A percentile compares a stretch with the other conserved stretches of the same genome.
Conservation (phyloP, 768 basidiomycete genomes). For the Pleurotus giganteus region DNA sequence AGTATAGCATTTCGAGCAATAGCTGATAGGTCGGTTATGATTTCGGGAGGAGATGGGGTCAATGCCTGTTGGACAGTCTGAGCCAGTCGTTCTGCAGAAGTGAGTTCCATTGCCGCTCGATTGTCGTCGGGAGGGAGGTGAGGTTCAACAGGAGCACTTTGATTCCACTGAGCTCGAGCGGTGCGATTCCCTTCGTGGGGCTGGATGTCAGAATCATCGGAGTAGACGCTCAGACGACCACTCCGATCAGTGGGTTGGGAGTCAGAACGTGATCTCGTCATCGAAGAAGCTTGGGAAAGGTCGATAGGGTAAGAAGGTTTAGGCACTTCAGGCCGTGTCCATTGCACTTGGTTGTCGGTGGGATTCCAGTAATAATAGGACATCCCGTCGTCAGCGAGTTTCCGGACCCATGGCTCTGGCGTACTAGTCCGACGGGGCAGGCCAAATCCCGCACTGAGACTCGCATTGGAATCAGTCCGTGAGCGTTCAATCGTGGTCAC, state of each 20-base stretch:
- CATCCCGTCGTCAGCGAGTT: conserved; percentile 78
- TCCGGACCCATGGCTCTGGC: conserved; percentile 82
- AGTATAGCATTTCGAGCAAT: conserved; percentile 58
- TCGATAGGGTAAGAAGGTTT: conserved; percentile 1
- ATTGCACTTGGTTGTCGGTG: conserved; percentile 61
- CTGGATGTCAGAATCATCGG: conserved; percentile 77
- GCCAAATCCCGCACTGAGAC: conserved; percentile 52
- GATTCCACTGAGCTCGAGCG: conserved; percentile 26
- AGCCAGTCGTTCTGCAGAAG: conserved; percentile 67
- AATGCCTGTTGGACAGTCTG: conserved; percentile 61
- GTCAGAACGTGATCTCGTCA: conserved; percentile 8
- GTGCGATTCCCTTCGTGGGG: conserved; percentile 36
- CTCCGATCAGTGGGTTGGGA: conserved; percentile 26
- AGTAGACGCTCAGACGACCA: conserved; percentile 61
- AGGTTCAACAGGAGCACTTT: conserved; percentile 9
- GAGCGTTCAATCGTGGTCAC: conserved; percentile 28
- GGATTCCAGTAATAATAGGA: conserved; percentile 81
- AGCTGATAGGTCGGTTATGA: conserved; percentile 60
- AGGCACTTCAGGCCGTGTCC: conserved; percentile 59
- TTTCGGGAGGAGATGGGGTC: conserved; percentile 54
- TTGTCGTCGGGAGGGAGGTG: conserved; percentile 3
- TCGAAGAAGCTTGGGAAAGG: neutral
- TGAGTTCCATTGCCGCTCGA: conserved; percentile 41
- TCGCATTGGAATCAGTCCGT: conserved; percentile 31
- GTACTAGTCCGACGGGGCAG: conserved; percentile 55